These are phyloP conservation scores for Phialocephala sp. DNA, from an alignment of 2,329 filamentous ascomycete species.

Conservation along the genomic window DNA sequence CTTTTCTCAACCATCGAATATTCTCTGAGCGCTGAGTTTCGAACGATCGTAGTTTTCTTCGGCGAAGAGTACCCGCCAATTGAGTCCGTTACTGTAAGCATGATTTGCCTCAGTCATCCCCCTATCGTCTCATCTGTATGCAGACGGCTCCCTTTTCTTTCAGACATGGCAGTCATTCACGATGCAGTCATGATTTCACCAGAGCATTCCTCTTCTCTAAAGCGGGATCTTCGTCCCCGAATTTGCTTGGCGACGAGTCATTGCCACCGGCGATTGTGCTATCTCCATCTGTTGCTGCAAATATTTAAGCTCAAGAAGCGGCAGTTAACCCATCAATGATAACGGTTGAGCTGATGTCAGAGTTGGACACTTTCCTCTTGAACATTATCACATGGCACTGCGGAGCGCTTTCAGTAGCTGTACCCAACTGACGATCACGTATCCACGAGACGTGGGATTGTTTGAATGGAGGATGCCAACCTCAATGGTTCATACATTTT, in stretches of 20 bases:
- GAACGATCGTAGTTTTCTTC: not conserved
- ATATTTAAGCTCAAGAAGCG: not conserved
- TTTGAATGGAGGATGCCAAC: not conserved
- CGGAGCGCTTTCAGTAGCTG: not conserved
- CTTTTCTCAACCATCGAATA: not conserved
- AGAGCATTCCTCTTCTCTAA: not conserved
- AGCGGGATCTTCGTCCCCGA: not conserved
- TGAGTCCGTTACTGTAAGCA: not conserved
- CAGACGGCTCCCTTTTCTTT: not conserved
- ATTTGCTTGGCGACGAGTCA: constrained; percentile 9
- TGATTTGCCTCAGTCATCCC: not conserved
- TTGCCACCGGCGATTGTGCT: not conserved
- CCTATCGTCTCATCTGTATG: not conserved
- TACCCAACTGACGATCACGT: not conserved
- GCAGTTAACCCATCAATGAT: not conserved
- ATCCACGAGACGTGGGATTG: not conserved
- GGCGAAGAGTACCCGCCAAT: not conserved
- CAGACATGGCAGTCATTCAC: not conserved
- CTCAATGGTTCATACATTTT: too few relatives aligned
- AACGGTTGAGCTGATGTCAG: not conserved
- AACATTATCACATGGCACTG: not conserved
- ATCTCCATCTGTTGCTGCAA: not conserved
- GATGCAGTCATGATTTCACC: not conserved
- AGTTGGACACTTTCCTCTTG: not conserved
- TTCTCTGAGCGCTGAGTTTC: not conserved